Evolutionary conservation across 129 eudicot genomes (phyloP), one percentile per base, ranked within the genome.

Genomic region (Centella asiatica): DNA sequence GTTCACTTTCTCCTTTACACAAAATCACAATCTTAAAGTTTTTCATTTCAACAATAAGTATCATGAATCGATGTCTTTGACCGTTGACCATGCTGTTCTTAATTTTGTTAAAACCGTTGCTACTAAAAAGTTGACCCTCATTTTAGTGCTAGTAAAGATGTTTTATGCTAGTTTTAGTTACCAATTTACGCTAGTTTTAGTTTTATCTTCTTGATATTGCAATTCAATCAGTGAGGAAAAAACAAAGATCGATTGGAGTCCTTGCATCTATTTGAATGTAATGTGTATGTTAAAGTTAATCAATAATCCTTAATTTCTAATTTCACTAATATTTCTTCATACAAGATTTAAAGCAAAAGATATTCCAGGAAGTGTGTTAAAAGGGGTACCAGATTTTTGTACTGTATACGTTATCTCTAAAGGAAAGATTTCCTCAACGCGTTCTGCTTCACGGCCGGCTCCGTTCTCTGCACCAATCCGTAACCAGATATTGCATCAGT

Each of bases 301-400:
- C 37, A 37, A 65, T 18, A 6, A 56, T 37, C 49, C 67, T 52
- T 17, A 49, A 27, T 4, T 46, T 72, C 56, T 72, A 67, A 68
- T 34, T 44, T 40, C 13, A 32, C 46, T 70, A 49, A 47, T 64
- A 27, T 68, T 65, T 66, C 46, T 22, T 34, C 42, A 37, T 65
- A 74, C 75, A 64, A 88, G 90, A 84, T 85, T 82, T 52, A 85
- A 79, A 70, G 56, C 65, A 54, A 76, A 75, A 73, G 95, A 90
- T 74, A 76, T 73, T 22, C 88, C 98, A 36, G 85, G 76, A 44
- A 62, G 68, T 65, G 67, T 81, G 20, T 25, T 76, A 64, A 85
- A 80, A 77, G 78, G 81, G 32, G 74, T 72, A 14, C 89, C 89
- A 2, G 82, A 81, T 74, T 86, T 80, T 65, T 90, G 97, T 74